A percentile compares a stretch with the other conserved stretches of the same genome.
phyloP scores from a whole-genome alignment of 2,329 filamentous ascomycete genomes.

The Hirsutella rhossiliensis region DNA sequence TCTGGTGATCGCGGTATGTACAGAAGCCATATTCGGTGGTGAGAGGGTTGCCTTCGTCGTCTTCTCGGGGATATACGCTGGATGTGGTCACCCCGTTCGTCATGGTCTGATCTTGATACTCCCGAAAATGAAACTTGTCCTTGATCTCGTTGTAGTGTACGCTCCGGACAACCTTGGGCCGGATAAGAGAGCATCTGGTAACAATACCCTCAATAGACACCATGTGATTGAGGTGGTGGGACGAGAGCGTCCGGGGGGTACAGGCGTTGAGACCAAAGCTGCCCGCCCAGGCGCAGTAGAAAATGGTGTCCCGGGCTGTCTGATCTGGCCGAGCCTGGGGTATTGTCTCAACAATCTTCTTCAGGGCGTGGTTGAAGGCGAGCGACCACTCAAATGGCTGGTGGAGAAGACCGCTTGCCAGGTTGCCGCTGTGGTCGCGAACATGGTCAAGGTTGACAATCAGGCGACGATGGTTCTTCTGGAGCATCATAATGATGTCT shows the following conservation, averaged over 20 bases:
- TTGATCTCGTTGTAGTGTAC: conserved; percentile 90
- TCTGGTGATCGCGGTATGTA: conserved; percentile 93
- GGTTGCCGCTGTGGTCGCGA: conserved; percentile 70
- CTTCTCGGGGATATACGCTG: conserved; percentile 88
- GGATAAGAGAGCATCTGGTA: conserved; percentile 86
- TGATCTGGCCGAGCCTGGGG: conserved; percentile 66
- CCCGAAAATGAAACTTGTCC: conserved; percentile 75
- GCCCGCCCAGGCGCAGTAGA: conserved; percentile 95
- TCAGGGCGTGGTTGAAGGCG: conserved; percentile 84
- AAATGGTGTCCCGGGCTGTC: conserved; percentile 65
- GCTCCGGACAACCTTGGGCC: conserved; percentile 96
- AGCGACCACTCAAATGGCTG: conserved; percentile 79
- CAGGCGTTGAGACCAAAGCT: conserved; percentile 92
- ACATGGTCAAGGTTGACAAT: conserved; percentile 82
- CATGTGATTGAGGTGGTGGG: conserved; percentile 87
- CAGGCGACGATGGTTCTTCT: conserved; percentile 52
- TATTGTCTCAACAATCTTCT: conserved; percentile 73
- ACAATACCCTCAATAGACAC: conserved; percentile 96
- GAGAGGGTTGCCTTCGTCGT: conserved; percentile 84
- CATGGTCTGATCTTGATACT: conserved; percentile 97
- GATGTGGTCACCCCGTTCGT: conserved; percentile 79
- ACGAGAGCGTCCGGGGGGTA: conserved; percentile 87
- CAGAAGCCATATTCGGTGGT: conserved; percentile 94
- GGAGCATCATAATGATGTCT: conserved; percentile 71
- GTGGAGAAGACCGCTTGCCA: conserved; percentile 67